phyloP scores from a whole-genome alignment of 2,329 filamentous ascomycete species.

The Hypoxylon sp. region DNA sequence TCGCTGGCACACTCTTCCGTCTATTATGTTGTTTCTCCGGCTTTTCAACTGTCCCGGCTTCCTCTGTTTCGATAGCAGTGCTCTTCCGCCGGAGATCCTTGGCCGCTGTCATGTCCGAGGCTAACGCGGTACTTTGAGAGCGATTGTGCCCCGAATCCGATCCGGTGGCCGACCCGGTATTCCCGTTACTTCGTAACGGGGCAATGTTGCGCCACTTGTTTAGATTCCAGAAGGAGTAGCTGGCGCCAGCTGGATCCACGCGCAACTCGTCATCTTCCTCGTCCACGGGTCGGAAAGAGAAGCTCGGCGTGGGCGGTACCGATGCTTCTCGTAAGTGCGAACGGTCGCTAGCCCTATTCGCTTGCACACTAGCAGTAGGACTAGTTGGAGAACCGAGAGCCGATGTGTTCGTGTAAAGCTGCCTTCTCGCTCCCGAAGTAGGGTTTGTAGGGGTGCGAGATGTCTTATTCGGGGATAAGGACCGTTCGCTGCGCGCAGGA shows the following conservation, averaged over 20 bases:
- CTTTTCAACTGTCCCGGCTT: constrained; percentile 13
- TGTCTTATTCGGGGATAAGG: constrained; percentile 67
- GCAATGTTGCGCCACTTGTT: constrained; percentile 65
- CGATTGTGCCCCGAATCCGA: constrained; percentile 37
- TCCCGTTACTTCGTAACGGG: constrained; percentile 32
- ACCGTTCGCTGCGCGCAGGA: constrained; percentile 66
- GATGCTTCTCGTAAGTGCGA: constrained; percentile 43
- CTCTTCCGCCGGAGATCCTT: constrained; percentile 45
- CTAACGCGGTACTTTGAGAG: constrained; percentile 32
- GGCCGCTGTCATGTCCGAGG: constrained; percentile 22
- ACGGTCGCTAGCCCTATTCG: constrained; percentile 43
- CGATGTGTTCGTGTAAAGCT: constrained; percentile 58
- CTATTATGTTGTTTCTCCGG: constrained; percentile 37
- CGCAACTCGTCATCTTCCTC: constrained; percentile 59
- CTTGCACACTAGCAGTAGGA: constrained; percentile 57
- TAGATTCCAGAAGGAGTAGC: constrained; percentile 71
- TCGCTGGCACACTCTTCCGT: constrained; percentile 45
- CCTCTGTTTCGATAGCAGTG: constrained; percentile 25
- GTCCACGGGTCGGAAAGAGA: constrained; percentile 62
- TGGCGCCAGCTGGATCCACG: constrained; percentile 59
- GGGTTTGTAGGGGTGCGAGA: constrained; percentile 58
- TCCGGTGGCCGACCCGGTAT: constrained; percentile 2
- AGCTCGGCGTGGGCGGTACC: constrained; percentile 68
- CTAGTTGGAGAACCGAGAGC: constrained; percentile 55
- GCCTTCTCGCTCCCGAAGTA: constrained; percentile 63